Evolutionary conservation across 441 rosid genomes (phyloP).

Genomic region (Flueggea neowawraea): DNA sequence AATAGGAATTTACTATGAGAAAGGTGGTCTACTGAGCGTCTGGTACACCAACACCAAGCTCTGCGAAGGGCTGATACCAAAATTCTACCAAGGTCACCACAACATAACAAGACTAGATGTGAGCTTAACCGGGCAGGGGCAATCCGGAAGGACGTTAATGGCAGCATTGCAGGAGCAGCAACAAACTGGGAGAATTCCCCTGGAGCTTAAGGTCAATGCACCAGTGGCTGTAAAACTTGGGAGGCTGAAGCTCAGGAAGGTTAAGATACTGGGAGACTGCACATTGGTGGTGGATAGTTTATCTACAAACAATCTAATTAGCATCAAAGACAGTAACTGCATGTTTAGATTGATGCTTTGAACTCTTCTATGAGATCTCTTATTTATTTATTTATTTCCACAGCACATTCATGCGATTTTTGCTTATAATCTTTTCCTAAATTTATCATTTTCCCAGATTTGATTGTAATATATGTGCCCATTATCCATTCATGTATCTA

Average conservation of each 20-base stretch:
- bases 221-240: slow-evolving; percentile 84
- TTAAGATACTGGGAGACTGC: slow-evolving; percentile 64
- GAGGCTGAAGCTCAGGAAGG: slow-evolving; percentile 58
- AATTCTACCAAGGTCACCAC: slow-evolving; percentile 81
- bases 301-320: slow-evolving; percentile 37
- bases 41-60: slow-evolving; percentile 45
- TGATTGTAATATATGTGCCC: too few relatives aligned
- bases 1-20: slow-evolving; percentile 80
- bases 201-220: slow-evolving; percentile 60
- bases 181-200: slow-evolving; percentile 61
- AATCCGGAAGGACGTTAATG: slow-evolving; percentile 45
- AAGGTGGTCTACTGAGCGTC: slow-evolving; percentile 62
- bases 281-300: slow-evolving; percentile 53
- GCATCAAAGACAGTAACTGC: slow-evolving; percentile 59
- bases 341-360: slow-evolving; percentile 45
- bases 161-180: slow-evolving; percentile 43
- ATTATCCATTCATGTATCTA: too few relatives aligned
- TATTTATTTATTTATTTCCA: too few relatives aligned
- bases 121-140: slow-evolving; percentile 51
- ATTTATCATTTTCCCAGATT: too few relatives aligned
- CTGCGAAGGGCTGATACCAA: slow-evolving; percentile 69
- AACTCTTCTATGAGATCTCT: background rate
- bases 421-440: too few relatives aligned
- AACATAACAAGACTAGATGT: slow-evolving; percentile 63
- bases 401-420: too few relatives aligned